phyloP scores from a whole-genome alignment of 2,329 filamentous ascomycete genomes.

The Trichoderma lentiforme region DNA sequence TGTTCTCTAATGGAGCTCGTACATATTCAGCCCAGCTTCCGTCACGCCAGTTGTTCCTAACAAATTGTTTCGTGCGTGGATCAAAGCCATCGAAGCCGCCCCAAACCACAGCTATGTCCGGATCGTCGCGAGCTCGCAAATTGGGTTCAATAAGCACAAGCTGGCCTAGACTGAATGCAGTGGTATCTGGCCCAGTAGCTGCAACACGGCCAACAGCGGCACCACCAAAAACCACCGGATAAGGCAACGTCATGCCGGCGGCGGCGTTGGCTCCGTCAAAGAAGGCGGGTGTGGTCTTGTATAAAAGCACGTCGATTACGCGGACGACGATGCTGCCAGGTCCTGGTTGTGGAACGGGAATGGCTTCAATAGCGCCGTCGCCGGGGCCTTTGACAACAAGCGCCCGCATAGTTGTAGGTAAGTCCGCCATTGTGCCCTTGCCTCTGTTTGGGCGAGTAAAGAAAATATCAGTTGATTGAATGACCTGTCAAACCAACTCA shows the following conservation, averaged over 20 bases:
- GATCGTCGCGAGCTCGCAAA: background rate
- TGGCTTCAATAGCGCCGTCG: background rate
- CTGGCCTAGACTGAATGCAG: background rate
- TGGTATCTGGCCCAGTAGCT: background rate
- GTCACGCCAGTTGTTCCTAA: background rate
- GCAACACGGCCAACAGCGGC: background rate
- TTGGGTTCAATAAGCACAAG: background rate
- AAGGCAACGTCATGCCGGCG: background rate
- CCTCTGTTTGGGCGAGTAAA: background rate
- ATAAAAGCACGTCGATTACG: background rate
- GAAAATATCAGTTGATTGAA: background rate
- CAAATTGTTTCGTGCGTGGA: background rate
- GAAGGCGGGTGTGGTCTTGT: background rate
- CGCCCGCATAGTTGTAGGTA: background rate
- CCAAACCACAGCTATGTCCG: background rate
- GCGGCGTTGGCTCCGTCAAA: background rate
- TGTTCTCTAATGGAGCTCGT: background rate
- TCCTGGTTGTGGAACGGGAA: background rate
- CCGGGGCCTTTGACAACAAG: background rate
- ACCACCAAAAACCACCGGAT: background rate
- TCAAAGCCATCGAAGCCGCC: background rate
- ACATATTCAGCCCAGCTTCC: background rate
- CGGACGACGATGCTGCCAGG: background rate
- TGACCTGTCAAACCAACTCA: accelerated
- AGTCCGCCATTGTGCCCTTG: background rate